Conservation (phyloP, 129 eudicot species). For the Flaveria sonorensis region DNA sequence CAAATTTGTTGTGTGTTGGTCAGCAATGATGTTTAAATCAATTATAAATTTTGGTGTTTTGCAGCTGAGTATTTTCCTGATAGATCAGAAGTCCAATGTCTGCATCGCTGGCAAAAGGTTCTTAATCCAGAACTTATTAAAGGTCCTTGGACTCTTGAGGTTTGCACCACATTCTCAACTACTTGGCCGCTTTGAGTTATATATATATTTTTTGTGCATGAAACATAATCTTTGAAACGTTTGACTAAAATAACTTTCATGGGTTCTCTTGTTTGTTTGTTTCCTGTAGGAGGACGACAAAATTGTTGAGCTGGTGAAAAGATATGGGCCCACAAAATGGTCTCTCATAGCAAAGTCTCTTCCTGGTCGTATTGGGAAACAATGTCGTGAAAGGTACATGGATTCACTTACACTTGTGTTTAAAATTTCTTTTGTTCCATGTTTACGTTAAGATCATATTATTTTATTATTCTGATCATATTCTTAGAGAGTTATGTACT, state of each 20-base stretch:
- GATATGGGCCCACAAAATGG: slow-evolving; percentile 96
- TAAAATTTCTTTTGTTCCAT: background rate
- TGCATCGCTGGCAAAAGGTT: slow-evolving; percentile 99
- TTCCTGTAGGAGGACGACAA: slow-evolving; percentile 85
- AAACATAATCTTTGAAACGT: background rate
- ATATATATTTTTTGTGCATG: background rate
- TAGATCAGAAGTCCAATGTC: slow-evolving; percentile 95
- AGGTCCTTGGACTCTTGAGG: slow-evolving; percentile 99
- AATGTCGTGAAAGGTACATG: slow-evolving; percentile 94
- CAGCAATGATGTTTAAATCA: background rate
- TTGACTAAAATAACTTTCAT: background rate
- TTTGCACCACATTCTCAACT: slow-evolving; percentile 30
- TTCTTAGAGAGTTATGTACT: background rate
- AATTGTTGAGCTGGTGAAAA: slow-evolving; percentile 66
- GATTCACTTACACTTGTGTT: background rate
- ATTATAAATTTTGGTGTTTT: slow-evolving; percentile 35
- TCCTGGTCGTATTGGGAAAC: slow-evolving; percentile 98
- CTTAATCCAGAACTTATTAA: slow-evolving; percentile 95
- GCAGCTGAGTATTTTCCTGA: slow-evolving; percentile 93
- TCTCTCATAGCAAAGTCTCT: slow-evolving; percentile 90
- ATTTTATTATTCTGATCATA: background rate
- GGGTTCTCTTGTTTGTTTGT: slow-evolving; percentile 18
- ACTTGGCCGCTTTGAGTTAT: background rate
- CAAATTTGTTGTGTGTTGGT: background rate
- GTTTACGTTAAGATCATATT: background rate